Evolutionary conservation across 2,329 filamentous ascomycete genomes (phyloP), one percentile per base, ranked within the genome.

Genomic region (Simplicillium aogashimaense): DNA sequence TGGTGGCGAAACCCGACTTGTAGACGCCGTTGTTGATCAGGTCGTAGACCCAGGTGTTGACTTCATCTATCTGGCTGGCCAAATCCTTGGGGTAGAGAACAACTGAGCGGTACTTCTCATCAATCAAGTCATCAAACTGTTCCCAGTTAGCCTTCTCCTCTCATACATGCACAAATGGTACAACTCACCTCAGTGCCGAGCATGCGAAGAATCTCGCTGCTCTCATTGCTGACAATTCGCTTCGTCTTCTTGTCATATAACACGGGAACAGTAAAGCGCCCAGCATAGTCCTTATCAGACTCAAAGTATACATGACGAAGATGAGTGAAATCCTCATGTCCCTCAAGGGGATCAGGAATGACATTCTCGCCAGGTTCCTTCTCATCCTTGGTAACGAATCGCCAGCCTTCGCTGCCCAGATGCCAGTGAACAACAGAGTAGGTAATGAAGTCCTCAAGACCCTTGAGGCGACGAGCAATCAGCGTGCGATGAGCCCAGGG

Each of bases 361-460:
- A 85, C 81, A 41, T 81, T 80, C 11, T 72, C 73, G 30, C 76
- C 78, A 2, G 66, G 70, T 47, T 76, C 67, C 18, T 56, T 63
- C 45, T 77, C 75, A 15, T 80, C 76, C 2, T 73, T 43, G 1
- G 78, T 83, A 5, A 75, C 75, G 60, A 95, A 95, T 38, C 86
- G 82, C 89, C 89, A 95, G 45, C 88, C 78, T 28, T 70, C 67
- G 35, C 78, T 57, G 20, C 61, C 72, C 67, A 97, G 78, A 53
- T 95, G 82, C 90, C 89, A 97, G 64, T 95, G 89, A 39, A 95
- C 89, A n/a, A 77, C 78, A 0, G 86, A 92, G 50, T 70, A 77
- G 15, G 74, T 72, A 50, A 98, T 81, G 48, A 92, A 74, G 42
- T 94, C 82, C 52, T 97, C 85, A 1, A 98, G 72, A 0, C 90